Percentiles rank a stretch among this genome's conserved stretches.
These are phyloP conservation scores for Phytophthora chlamydospora DNA, from an alignment of 352 stramenopile species.

Conservation along the genomic window DNA sequence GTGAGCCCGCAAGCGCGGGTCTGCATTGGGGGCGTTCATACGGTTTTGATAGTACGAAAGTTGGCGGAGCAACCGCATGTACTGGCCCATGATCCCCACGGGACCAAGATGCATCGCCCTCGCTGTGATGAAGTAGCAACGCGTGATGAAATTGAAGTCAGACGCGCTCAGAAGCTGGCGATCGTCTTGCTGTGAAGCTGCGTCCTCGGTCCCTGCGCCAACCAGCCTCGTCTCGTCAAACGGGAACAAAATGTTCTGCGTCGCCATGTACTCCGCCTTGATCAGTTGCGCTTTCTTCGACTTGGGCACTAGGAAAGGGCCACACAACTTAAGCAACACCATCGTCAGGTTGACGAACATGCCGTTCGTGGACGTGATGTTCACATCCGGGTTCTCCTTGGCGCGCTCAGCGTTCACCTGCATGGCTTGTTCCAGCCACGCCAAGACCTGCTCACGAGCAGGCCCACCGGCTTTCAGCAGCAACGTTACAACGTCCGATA, in stretches of 20 bases:
- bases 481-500: constrained; percentile 70
- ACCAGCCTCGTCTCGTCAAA: constrained; percentile 68
- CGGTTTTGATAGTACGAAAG: constrained; percentile 88
- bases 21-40: constrained; percentile 69
- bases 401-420: constrained; percentile 74
- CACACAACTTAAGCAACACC: constrained; percentile 77
- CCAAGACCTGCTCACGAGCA: constrained; percentile 65
- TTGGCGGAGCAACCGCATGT: constrained; percentile 90
- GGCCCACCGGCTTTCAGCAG: constrained; percentile 66
- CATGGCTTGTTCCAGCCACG: constrained; percentile 80
- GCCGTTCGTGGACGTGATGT: constrained; percentile 68
- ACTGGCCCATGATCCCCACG: constrained; percentile 82
- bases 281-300: constrained; percentile 82
- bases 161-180: constrained; percentile 22
- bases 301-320: constrained; percentile 80
- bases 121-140: constrained; percentile 96
- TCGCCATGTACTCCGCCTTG: constrained; percentile 58
- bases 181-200: constrained; percentile 26
- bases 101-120: constrained; percentile 93
- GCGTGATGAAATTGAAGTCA: constrained; percentile 96
- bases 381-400: constrained; percentile 81
- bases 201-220: constrained; percentile 17
- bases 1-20: constrained; percentile 73
- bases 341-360: constrained; percentile 85
- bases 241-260: constrained; percentile 66